A percentile compares a stretch with the other conserved stretches of the same genome.
phyloP scores from a whole-genome alignment of 306 rosid genomes.

The Hylodesmum podocarpum region DNA sequence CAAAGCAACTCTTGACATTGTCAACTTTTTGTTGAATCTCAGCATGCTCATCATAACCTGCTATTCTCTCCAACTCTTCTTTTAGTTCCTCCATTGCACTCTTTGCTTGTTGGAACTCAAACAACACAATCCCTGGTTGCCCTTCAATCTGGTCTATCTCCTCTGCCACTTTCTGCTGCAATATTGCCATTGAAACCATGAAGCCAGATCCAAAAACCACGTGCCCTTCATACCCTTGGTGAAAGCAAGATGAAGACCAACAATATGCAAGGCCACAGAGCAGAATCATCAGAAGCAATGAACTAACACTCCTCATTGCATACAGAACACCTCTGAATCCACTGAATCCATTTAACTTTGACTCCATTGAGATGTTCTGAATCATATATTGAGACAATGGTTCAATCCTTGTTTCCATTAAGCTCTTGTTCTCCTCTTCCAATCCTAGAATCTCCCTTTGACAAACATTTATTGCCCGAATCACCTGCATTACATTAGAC shows the following conservation, averaged over 20 bases:
- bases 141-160: constrained; percentile 58
- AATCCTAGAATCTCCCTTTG: constrained; percentile 67
- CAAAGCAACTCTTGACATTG: constrained; percentile 57
- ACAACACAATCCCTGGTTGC: constrained; percentile 62
- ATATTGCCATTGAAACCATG: constrained; percentile 53
- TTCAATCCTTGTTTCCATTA: constrained; percentile 68
- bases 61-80: constrained; percentile 49
- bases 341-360: constrained; percentile 68
- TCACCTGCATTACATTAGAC: constrained; percentile 39
- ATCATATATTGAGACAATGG: constrained; percentile 48
- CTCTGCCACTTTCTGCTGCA: constrained; percentile 63
- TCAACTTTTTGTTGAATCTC: constrained; percentile 51
- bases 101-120: constrained; percentile 65
- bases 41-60: constrained; percentile 33
- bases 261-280: constrained; percentile 60
- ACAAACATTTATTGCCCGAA: constrained; percentile 57
- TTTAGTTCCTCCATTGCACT: constrained; percentile 62
- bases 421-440: constrained; percentile 71
- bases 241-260: constrained; percentile 63
- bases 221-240: constrained; percentile 35
- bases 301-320: constrained; percentile 72
- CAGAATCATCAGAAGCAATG: constrained; percentile 67
- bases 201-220: constrained; percentile 56
- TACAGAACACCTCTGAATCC: constrained; percentile 83
- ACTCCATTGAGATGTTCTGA: constrained; percentile 43